Base-by-base conservation (phyloP, 2,329 filamentous ascomycete genomes). In the Epichloe gansuensis region DNA sequence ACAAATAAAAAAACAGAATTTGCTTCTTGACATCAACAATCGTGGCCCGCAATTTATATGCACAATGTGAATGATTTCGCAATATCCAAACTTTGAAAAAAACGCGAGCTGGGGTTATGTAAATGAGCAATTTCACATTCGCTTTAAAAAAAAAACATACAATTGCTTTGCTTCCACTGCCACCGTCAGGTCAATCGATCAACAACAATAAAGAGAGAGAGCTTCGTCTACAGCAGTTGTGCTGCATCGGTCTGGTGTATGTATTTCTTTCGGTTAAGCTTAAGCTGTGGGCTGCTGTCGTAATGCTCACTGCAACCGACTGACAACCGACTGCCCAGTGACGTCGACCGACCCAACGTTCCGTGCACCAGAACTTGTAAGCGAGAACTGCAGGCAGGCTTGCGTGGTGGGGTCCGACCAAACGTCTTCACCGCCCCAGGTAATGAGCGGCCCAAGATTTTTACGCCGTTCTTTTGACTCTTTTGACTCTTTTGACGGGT, bases 1-100 rank as follows among this genome's bases (percentile, higher is more conserved):
- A 63, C 58, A 63, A 65, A 56, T 41, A 55, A 57, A 58, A 57
- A 58, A 46, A 51, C 61, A 61, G 59, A 57, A 54, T 57, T 59
- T 57, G 56, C 55, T 58, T 59, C 51, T 54, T 42, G 3, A 56
- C 12, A 17, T 8, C n/a, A 42, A 25, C 2, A 11, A 25, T 4
- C 31, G 43, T 48, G 35, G n/a, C 39, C 44, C 13, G 47, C 54
- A 46, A 49, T n/a, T 23, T 15, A 13, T 37, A 52, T 54, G 49
- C 34, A 17, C 17, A 4, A 12, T 9, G 34, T 37, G 34, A 37
- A 44, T 13, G 37, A n/a, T 3, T n/a, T 12, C n/a, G 4, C 17
- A 44, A 44, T 15, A 17, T 23, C 41, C 8, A 44, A 44, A 39
- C 13, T 31, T 31, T 11, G 0, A 11, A 31, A 31, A 28, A 31